phyloP scores from a whole-genome alignment of 2,329 filamentous ascomycete genomes.

The Fusarium sp. region DNA sequence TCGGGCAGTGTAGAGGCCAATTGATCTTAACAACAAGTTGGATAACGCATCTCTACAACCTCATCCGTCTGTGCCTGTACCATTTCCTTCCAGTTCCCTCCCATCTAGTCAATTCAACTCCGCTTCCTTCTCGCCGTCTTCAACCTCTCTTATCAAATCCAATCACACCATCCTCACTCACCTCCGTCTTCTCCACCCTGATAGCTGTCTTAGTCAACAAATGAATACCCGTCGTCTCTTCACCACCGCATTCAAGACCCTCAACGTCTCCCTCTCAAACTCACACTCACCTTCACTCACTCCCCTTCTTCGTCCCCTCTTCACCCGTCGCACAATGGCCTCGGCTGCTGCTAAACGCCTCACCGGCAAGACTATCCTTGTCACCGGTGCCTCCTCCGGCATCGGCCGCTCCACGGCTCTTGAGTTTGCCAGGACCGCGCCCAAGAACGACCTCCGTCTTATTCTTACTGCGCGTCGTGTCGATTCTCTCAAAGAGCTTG shows the following conservation, averaged over 20 bases:
- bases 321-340: constrained; percentile 59
- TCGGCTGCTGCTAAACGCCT: constrained; percentile 84
- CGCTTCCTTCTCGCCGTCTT: constrained; percentile 1
- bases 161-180: constrained; percentile 35
- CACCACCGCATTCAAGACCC: constrained; percentile 30
- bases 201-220: constrained; percentile 22
- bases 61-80: neutral
- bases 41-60: constrained; percentile 10
- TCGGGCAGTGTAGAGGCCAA: neutral
- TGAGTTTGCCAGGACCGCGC: constrained; percentile 91
- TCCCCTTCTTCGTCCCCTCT: constrained; percentile 21
- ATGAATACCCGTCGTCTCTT: constrained; percentile 45
- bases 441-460: constrained; percentile 82
- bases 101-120: constrained; percentile 3
- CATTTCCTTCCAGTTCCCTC: constrained; percentile 1
- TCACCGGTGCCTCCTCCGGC: constrained; percentile 94
- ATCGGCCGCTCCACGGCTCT: constrained; percentile 89
- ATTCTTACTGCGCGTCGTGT: constrained; percentile 90
- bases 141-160: constrained; percentile 18
- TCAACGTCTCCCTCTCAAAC: constrained; percentile 33
- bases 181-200: constrained; percentile 31
- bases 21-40: neutral
- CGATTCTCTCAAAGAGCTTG: constrained; percentile 83
- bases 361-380: constrained; percentile 89
- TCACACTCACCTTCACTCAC: constrained; percentile 10